Base-by-base conservation (phyloP, 768 basidiomycete species). In the Auriscalpium vulgare region DNA sequence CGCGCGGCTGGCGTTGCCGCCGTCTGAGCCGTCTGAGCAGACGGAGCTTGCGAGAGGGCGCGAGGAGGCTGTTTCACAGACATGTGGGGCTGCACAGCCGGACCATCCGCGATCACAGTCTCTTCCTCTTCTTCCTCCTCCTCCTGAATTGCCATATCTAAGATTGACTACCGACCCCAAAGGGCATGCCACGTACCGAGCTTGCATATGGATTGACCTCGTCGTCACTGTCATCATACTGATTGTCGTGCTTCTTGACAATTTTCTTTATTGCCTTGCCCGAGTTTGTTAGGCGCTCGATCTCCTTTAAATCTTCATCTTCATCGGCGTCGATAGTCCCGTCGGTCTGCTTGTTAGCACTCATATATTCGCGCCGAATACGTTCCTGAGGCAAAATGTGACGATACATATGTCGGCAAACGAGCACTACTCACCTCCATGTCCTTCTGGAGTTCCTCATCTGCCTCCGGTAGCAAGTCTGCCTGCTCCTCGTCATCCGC, bases 231-330 rank as follows among this genome's bases (percentile, higher is more conserved):
- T 92, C 91, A 65, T 92, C 91, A 8, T 76, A 85, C 9, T 79
- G 83, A 54, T 87, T 87, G 70, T 95, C 94, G 56, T 84, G 76
- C 66, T 84, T 88, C 58, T 80, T 85, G 65, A 97, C 82, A 17
- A 94, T 78, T 71, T 94, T 95, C 72, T 91, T 87, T 75, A 94
- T 83, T 3, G 80, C 81, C 70, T 87, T 88, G 14, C 82, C 86
- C 37, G 90, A 86, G 58, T 83, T 85, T 46, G 81, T 83, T 40
- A 82, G 62, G 59, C 81, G 74, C 16, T 77, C 74, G 5, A 14
- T 17, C 14, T 17, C 37, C 19, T 75, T 69, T 37, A 85, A 87
- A 34, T 87, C 86, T 45, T 80, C 79, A 34, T 91, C 89, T 6
- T 90, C 88, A 1, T 84, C 83, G 60, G 85, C 86, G 62, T 87